phyloP scores from a whole-genome alignment of 345 rosid species.

The Kandelia obovata region DNA sequence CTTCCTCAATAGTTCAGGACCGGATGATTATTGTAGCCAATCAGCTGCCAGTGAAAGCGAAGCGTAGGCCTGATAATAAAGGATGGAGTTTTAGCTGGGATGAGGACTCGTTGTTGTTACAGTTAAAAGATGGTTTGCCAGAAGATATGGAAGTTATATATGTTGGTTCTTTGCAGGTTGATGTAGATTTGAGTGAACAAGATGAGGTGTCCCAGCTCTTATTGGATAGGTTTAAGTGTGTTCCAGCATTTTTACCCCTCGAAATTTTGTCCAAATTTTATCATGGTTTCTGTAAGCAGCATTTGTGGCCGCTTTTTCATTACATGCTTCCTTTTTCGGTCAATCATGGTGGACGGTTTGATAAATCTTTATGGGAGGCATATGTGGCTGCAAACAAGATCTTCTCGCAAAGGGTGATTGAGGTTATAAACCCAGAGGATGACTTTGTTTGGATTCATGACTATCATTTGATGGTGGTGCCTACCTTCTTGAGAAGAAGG shows the following conservation, averaged over 20 bases:
- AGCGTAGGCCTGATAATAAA: conserved; percentile 68
- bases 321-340: conserved; percentile 73
- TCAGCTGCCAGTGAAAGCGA: conserved; percentile 71
- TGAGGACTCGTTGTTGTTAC: conserved; percentile 57
- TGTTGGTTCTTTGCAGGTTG: conserved; percentile 59
- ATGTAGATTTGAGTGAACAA: conserved; percentile 56
- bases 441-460: conserved; percentile 80
- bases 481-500: conserved; percentile 63
- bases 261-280: conserved; percentile 60
- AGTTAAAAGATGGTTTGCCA: conserved; percentile 70
- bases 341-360: conserved; percentile 63
- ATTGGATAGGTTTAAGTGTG: conserved; percentile 70
- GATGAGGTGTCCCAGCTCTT: conserved; percentile 68
- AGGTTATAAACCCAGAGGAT: conserved; percentile 72
- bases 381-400: conserved; percentile 73
- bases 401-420: conserved; percentile 66
- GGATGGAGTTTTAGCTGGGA: conserved; percentile 85
- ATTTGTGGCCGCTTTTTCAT: conserved; percentile 78
- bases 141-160: conserved; percentile 76
- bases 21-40: conserved; percentile 67
- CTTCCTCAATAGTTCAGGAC: conserved; percentile 54
- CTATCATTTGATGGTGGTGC: conserved; percentile 80
- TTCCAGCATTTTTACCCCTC: conserved; percentile 65
- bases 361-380: conserved; percentile 73
- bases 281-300: conserved; percentile 77